Evolutionary conservation across 2,329 filamentous ascomycete genomes (phyloP).

Genomic region (Akanthomyces lecanii): DNA sequence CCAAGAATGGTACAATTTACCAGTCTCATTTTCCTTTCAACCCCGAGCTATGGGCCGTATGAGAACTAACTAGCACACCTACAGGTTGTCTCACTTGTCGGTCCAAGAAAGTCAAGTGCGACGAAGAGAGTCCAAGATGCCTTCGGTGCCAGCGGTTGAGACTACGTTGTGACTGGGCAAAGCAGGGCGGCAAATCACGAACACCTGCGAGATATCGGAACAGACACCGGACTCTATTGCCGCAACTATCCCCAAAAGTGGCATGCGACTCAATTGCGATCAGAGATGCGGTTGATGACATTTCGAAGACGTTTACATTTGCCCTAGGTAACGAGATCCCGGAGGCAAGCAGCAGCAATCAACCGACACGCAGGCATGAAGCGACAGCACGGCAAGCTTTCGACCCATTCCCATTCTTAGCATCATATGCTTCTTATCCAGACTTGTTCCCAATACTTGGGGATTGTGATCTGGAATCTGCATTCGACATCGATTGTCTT

Average conservation of each 20-base stretch:
- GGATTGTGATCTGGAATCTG: too few species aligned
- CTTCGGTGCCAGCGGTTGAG: constrained; percentile 10
- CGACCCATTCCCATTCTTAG: neutral
- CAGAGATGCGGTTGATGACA: too few species aligned
- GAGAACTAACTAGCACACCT: neutral
- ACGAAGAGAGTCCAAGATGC: constrained; percentile 13
- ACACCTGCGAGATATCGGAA: neutral
- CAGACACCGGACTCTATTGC: neutral
- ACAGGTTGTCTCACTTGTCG: constrained; percentile 16
- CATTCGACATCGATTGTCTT: too few species aligned
- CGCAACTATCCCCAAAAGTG: neutral
- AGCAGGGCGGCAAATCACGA: neutral
- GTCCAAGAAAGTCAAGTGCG: constrained; percentile 16
- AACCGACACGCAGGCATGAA: neutral
- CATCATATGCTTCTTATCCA: too few species aligned
- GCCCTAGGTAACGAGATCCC: too few species aligned
- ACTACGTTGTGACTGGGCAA: constrained; percentile 10
- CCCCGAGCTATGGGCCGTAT: neutral
- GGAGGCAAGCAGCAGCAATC: neutral
- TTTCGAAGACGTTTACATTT: too few species aligned
- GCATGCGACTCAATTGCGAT: too few species aligned
- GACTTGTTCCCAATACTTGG: too few species aligned
- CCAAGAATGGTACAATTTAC: neutral
- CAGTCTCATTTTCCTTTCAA: too few species aligned
- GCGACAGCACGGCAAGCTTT: neutral